A percentile compares a stretch with the other conserved stretches of the same genome.
These are phyloP conservation scores for Saccharomyces hybrid DNA, from an alignment of 1,139 yeast genomes.

Conservation along the genomic window DNA sequence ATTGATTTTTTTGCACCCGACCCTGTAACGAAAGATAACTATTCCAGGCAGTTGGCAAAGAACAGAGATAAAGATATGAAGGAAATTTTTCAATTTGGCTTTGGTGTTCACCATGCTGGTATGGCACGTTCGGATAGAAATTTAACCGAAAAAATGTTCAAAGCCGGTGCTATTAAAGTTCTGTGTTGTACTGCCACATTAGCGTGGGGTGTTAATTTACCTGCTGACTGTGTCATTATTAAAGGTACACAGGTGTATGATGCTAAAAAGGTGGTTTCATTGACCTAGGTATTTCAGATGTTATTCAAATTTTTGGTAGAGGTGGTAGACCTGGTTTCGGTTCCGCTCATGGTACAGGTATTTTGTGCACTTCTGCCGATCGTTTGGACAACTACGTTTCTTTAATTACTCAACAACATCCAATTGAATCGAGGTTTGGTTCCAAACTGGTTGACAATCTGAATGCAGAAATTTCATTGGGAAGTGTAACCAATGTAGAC, in stretches of 20 bases:
- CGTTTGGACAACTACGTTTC: constrained; percentile 79
- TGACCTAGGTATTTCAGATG: constrained; percentile 92
- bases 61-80: constrained; percentile 72
- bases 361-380: constrained; percentile 77
- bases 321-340: constrained; percentile 96
- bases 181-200: constrained; percentile 93
- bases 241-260: constrained; percentile 96
- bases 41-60: constrained; percentile 60
- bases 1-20: constrained; percentile 53
- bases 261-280: constrained; percentile 87
- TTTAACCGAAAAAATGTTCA: constrained; percentile 79
- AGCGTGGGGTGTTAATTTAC: constrained; percentile 99
- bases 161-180: constrained; percentile 79
- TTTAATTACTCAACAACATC: constrained; percentile 86
- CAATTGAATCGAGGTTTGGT: constrained; percentile 80
- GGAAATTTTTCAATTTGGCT: constrained; percentile 74
- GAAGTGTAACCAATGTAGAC: constrained; percentile 88
- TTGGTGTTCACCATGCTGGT: constrained; percentile 97
- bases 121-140: constrained; percentile 89
- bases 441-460: constrained; percentile 80
- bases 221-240: constrained; percentile 94
- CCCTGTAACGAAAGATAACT: constrained; percentile 37
- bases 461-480: constrained; percentile 92
- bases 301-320: constrained; percentile 95
- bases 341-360: constrained; percentile 87